Conservation (phyloP, 768 basidiomycete genomes). For the Amanita rubescens region DNA sequence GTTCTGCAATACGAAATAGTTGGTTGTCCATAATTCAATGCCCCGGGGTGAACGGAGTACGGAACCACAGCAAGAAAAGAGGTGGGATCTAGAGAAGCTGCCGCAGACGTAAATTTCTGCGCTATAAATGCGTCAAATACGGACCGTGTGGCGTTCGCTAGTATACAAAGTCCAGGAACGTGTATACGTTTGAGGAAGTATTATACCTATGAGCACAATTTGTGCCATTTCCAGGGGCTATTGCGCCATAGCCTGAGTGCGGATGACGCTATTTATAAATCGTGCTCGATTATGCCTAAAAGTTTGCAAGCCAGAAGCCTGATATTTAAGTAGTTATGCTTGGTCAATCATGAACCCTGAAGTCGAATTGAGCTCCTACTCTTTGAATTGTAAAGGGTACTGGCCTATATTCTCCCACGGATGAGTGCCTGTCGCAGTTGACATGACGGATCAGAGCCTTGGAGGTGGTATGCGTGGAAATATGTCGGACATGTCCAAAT, state of each 20-base stretch:
- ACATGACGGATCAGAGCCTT: too few relatives aligned
- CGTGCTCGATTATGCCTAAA: too few relatives aligned
- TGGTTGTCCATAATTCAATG: constrained; percentile 13
- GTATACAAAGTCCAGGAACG: background rate
- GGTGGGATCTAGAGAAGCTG: background rate
- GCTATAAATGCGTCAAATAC: background rate
- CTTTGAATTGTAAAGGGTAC: too few relatives aligned
- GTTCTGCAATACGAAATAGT: constrained; percentile 28
- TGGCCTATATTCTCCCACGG: too few relatives aligned
- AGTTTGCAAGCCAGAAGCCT: background rate
- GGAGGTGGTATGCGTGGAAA: too few relatives aligned
- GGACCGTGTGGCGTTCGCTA: too few relatives aligned
- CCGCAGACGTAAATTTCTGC: background rate
- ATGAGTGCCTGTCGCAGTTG: too few relatives aligned
- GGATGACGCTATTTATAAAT: background rate
- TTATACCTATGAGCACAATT: constrained; percentile 18
- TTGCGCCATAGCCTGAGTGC: constrained; percentile 17
- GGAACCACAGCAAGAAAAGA: background rate
- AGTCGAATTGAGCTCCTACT: too few relatives aligned
- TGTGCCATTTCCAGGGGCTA: constrained; percentile 17
- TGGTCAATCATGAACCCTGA: too few relatives aligned
- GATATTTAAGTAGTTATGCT: too few relatives aligned
- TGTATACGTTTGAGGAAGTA: background rate
- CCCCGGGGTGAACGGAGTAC: background rate
- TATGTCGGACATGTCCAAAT: too few relatives aligned